A percentile compares a stretch with the other conserved stretches of the same genome.
phyloP scores from a whole-genome alignment of 805 yeast genomes.

The Sugiyamaella marilandica region DNA sequence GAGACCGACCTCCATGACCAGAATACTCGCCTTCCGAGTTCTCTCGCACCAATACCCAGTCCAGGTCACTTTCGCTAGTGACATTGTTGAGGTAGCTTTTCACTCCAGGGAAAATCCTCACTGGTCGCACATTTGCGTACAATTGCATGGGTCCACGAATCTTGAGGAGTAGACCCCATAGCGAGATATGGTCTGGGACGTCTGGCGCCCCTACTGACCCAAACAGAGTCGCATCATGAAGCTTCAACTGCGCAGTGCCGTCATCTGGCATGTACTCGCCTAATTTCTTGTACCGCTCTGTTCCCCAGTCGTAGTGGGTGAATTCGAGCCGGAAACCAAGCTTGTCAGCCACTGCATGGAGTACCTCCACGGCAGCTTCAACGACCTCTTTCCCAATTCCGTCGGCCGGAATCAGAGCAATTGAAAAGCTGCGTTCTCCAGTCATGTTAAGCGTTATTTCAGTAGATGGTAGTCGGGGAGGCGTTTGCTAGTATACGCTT shows the following conservation, averaged over 20 bases:
- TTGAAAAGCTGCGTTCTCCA: constrained; percentile 3
- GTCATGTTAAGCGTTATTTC: too few relatives aligned
- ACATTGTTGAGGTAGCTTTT: constrained; percentile 2
- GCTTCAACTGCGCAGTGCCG: constrained; percentile 12
- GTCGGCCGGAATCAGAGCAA: constrained; percentile 20
- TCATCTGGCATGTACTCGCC: constrained; percentile 19
- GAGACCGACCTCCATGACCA: constrained; percentile 23
- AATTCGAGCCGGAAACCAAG: constrained; percentile 11
- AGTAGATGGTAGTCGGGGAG: too few relatives aligned
- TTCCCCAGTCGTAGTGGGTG: constrained; percentile 16
- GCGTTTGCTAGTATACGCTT: too few relatives aligned
- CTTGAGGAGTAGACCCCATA: constrained; percentile 18
- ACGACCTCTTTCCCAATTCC: constrained; percentile 22
- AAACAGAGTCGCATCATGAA: constrained; percentile 18
- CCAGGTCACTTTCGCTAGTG: constrained; percentile 1
- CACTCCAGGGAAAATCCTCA: constrained; percentile 11
- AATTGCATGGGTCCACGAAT: constrained; percentile 15
- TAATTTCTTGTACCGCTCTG: constrained; percentile 14
- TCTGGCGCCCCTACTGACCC: constrained; percentile 23
- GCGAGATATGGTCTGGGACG: constrained; percentile 18
- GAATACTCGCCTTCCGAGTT: constrained; percentile 22
- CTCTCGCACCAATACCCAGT: constrained; percentile 8
- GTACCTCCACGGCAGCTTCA: constrained; percentile 16
- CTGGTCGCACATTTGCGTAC: constrained; percentile 21
- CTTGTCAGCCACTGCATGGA: constrained; percentile 2